Evolutionary conservation across 805 yeast genomes (phyloP).

Genomic region (Nakazawaea pomicola): DNA sequence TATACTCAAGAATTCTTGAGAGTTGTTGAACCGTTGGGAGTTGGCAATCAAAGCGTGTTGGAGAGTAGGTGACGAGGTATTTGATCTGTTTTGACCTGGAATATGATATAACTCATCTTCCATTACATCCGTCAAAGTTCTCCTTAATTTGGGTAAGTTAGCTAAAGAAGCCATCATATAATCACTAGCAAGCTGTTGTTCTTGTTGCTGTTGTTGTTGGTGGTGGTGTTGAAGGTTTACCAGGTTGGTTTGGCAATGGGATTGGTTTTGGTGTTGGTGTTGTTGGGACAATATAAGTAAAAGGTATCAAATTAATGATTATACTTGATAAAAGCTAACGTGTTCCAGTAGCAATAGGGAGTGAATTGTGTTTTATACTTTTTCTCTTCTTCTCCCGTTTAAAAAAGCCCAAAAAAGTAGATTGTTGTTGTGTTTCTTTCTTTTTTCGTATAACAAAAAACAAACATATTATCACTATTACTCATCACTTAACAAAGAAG

Average conservation of each 20-base stretch:
- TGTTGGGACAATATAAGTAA: too few relatives aligned
- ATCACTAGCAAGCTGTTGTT: background rate
- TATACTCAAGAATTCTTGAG: constrained; percentile 7
- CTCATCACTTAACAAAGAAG: too few relatives aligned
- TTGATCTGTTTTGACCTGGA: constrained; percentile 23
- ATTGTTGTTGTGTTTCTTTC: too few relatives aligned
- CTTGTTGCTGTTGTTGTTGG: background rate
- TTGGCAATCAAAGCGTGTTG: constrained; percentile 11
- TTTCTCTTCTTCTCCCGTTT: too few relatives aligned
- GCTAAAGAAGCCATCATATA: constrained; percentile 51
- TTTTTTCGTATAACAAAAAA: too few relatives aligned
- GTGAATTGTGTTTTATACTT: too few relatives aligned
- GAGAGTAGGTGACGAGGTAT: constrained; percentile 20
- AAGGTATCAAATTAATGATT: too few relatives aligned
- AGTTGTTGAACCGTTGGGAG: background rate
- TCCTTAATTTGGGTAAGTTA: constrained; percentile 43
- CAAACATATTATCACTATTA: too few relatives aligned
- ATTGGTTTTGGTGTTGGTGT: background rate
- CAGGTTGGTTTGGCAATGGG: background rate
- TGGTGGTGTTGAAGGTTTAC: background rate
- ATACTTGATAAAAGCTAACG: too few relatives aligned
- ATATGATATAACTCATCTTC: constrained; percentile 53
- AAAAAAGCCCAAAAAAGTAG: too few relatives aligned
- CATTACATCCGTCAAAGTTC: constrained; percentile 52
- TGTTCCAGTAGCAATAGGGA: too few relatives aligned